These are phyloP conservation scores for Eucalyptus tenuipes DNA, from an alignment of 345 rosid species.

Conservation along the genomic window DNA sequence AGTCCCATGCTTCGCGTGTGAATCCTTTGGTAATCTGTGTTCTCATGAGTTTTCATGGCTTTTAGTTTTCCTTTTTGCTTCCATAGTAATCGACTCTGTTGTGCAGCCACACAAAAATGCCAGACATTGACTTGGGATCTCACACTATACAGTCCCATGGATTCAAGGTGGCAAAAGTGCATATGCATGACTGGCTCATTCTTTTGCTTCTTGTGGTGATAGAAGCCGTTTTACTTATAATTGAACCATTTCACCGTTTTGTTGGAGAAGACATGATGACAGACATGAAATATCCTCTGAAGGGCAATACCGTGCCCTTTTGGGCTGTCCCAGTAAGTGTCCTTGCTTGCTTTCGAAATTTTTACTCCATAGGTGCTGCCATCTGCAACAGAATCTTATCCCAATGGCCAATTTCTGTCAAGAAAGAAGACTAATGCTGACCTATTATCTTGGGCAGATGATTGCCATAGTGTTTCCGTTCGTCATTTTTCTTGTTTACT, in stretches of 20 bases:
- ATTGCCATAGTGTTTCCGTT: constrained; percentile 30
- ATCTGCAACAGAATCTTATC: not conserved
- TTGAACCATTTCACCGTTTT: constrained; percentile 62
- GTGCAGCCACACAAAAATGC: constrained; percentile 11
- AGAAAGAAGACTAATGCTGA: not conserved
- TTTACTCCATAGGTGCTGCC: not conserved
- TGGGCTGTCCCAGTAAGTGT: constrained; percentile 53
- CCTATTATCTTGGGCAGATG: constrained; percentile 6
- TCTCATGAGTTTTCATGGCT: not conserved
- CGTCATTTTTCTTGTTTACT: constrained; percentile 19
- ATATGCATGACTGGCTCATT: constrained; percentile 41
- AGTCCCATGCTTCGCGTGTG: not conserved
- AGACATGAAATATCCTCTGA: constrained; percentile 45
- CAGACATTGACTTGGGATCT: constrained; percentile 19
- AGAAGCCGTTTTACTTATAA: constrained; percentile 18
- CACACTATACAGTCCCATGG: constrained; percentile 45
- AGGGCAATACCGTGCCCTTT: constrained; percentile 35
- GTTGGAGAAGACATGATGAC: constrained; percentile 51
- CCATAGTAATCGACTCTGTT: not conserved
- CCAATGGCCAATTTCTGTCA: not conserved
- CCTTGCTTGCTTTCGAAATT: not conserved
- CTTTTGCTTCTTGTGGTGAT: constrained; percentile 31
- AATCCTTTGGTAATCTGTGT: not conserved
- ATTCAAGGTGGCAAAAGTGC: constrained; percentile 22
- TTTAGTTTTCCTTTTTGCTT: not conserved